These are phyloP conservation scores for Ophiosphaerella korrae DNA, from an alignment of 2,329 filamentous ascomycete genomes.

Conservation along the genomic window DNA sequence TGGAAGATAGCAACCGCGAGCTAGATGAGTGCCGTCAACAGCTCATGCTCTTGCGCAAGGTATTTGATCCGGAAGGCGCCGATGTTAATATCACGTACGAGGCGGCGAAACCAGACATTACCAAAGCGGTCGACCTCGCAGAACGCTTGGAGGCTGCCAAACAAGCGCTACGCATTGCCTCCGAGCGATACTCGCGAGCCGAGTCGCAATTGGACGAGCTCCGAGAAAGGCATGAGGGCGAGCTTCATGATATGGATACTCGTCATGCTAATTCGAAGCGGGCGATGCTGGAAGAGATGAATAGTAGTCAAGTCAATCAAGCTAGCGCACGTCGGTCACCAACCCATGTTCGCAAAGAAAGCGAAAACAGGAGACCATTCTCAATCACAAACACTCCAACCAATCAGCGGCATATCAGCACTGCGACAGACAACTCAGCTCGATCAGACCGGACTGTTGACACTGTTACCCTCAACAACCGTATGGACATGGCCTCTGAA, in stretches of 20 bases:
- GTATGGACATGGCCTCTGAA: conserved; percentile 88
- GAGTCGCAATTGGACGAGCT: conserved; percentile 82
- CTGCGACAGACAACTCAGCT: conserved; percentile 74
- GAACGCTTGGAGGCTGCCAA: conserved; percentile 88
- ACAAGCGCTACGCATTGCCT: conserved; percentile 81
- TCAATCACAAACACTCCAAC: conserved; percentile 80
- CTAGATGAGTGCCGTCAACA: conserved; percentile 79
- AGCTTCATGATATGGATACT: conserved; percentile 68
- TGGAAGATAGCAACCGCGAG: conserved; percentile 82
- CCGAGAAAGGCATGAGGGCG: conserved; percentile 73
- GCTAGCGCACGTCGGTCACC: conserved; percentile 65
- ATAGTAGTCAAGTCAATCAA: conserved; percentile 75
- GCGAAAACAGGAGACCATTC: conserved; percentile 64
- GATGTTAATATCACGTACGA: conserved; percentile 72
- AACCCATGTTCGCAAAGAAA: conserved; percentile 67
- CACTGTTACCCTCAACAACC: conserved; percentile 80
- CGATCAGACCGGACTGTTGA: conserved; percentile 86
- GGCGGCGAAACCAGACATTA: conserved; percentile 70
- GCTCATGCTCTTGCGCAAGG: conserved; percentile 80
- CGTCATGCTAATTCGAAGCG: conserved; percentile 69
- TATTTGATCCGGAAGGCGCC: conserved; percentile 77
- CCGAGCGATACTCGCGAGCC: conserved; percentile 78
- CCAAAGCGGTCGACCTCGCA: conserved; percentile 73
- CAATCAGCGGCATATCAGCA: conserved; percentile 68
- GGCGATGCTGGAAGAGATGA: conserved; percentile 83